phyloP scores from a whole-genome alignment of 257 asterid species.

The Gentiana macrophylla region DNA sequence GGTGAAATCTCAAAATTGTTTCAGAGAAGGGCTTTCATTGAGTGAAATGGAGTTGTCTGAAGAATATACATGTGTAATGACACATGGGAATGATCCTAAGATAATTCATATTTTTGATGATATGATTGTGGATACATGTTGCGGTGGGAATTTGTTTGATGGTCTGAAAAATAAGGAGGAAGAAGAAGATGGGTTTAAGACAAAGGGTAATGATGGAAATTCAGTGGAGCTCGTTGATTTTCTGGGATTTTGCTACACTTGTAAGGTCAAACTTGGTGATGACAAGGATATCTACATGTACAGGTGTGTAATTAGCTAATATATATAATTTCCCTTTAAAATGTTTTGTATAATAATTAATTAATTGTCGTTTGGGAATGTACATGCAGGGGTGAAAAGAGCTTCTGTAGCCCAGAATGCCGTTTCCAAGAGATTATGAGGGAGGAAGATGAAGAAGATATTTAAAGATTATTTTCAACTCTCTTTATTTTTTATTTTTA shows the following conservation, averaged over 20 bases:
- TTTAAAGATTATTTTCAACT: constrained; percentile 3
- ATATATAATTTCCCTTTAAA: no score
- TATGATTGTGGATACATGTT: constrained; percentile 55
- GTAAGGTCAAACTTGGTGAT: constrained; percentile 38
- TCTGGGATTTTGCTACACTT: constrained; percentile 45
- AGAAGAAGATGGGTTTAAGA: constrained; percentile 18
- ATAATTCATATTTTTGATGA: constrained; percentile 75
- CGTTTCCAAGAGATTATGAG: constrained; percentile 48
- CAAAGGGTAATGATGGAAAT: background rate
- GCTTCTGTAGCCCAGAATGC: constrained; percentile 75
- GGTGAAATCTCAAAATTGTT: constrained; percentile 7
- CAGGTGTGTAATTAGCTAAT: constrained; percentile 32
- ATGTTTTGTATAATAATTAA: background rate
- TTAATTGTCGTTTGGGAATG: background rate
- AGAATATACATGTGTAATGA: constrained; percentile 86
- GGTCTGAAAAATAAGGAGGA: background rate
- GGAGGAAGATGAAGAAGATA: constrained; percentile 28
- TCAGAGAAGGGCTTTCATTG: constrained; percentile 47
- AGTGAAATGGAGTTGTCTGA: constrained; percentile 92
- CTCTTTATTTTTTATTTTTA: no score
- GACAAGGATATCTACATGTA: constrained; percentile 56
- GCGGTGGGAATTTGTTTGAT: constrained; percentile 12
- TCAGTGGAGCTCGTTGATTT: constrained; percentile 18
- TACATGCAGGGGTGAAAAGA: constrained; percentile 54
- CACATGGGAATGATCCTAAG: constrained; percentile 79